These are phyloP conservation scores for Syzygium grande DNA, from an alignment of 345 rosid genomes.

Conservation along the genomic window DNA sequence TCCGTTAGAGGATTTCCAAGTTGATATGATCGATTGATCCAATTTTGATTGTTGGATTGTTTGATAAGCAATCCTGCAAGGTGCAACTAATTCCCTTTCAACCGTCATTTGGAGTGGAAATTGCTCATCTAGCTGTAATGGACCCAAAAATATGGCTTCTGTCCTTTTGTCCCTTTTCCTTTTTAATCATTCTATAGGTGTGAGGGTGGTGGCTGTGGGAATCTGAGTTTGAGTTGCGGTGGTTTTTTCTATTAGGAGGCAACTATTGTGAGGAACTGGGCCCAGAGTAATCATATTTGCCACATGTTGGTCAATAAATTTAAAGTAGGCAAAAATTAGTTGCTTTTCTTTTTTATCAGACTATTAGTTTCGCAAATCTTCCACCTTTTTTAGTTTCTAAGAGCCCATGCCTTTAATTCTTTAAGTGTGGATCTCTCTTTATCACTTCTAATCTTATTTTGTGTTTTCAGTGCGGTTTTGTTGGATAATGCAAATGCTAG, in stretches of 20 bases:
- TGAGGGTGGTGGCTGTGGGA: background rate
- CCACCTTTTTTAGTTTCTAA: background rate
- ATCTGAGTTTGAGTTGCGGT: background rate
- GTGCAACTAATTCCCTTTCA: background rate
- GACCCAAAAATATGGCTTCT: background rate
- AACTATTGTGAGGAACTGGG: background rate
- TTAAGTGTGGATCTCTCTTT: background rate
- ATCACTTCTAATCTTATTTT: background rate
- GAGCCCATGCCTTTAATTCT: background rate
- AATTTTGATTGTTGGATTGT: background rate
- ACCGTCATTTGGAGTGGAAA: background rate
- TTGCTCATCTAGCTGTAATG: background rate
- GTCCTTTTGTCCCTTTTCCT: background rate
- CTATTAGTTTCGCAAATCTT: background rate
- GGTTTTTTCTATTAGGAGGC: background rate
- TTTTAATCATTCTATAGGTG: background rate
- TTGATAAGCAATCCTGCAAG: background rate
- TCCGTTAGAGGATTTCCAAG: background rate
- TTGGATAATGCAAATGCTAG: constrained; percentile 65
- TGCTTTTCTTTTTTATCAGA: background rate
- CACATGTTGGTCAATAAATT: background rate
- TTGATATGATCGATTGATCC: background rate
- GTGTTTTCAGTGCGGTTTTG: constrained; percentile 68
- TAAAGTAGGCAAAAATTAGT: background rate
- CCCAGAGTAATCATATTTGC: background rate